A percentile compares a stretch with the other conserved stretches of the same genome.
phyloP scores from a whole-genome alignment of 352 stramenopile species.

The Albugo laibachii region DNA sequence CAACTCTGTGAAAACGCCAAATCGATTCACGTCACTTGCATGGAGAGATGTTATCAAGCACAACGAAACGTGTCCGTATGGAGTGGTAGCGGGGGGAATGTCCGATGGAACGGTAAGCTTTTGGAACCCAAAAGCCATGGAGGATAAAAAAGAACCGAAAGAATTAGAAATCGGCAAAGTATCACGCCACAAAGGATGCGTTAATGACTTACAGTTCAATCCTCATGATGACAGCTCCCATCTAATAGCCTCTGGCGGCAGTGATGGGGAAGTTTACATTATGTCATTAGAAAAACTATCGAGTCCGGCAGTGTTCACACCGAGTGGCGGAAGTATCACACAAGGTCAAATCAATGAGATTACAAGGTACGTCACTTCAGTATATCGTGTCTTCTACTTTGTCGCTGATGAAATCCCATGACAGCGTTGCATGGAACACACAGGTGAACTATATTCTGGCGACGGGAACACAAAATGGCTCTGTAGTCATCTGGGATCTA shows the following conservation, averaged over 20 bases:
- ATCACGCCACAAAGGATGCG: constrained; percentile 69
- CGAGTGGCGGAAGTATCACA: constrained; percentile 26
- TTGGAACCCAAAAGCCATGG: constrained; percentile 86
- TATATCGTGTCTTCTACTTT: background rate
- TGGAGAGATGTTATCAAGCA: constrained; percentile 81
- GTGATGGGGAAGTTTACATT: constrained; percentile 90
- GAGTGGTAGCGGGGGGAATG: constrained; percentile 93
- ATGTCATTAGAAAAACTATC: constrained; percentile 85
- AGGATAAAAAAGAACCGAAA: constrained; percentile 26
- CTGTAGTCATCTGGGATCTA: constrained; percentile 94
- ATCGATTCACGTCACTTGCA: constrained; percentile 85
- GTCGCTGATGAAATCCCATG: background rate
- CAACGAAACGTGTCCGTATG: constrained; percentile 57
- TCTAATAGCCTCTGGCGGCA: constrained; percentile 85
- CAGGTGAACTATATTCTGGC: constrained; percentile 96
- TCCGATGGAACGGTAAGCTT: constrained; percentile 90
- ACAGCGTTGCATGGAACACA: constrained; percentile 92
- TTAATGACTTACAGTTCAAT: constrained; percentile 93
- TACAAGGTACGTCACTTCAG: constrained; percentile 18
- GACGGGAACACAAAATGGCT: constrained; percentile 86
- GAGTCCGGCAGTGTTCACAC: constrained; percentile 77
- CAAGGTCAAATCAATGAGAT: constrained; percentile 67
- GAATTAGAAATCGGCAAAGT: constrained; percentile 49
- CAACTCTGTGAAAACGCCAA: constrained; percentile 75
- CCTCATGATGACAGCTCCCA: constrained; percentile 82